These are phyloP conservation scores for Aureobasidium vineae DNA, from an alignment of 2,329 filamentous ascomycete species.

Conservation along the genomic window DNA sequence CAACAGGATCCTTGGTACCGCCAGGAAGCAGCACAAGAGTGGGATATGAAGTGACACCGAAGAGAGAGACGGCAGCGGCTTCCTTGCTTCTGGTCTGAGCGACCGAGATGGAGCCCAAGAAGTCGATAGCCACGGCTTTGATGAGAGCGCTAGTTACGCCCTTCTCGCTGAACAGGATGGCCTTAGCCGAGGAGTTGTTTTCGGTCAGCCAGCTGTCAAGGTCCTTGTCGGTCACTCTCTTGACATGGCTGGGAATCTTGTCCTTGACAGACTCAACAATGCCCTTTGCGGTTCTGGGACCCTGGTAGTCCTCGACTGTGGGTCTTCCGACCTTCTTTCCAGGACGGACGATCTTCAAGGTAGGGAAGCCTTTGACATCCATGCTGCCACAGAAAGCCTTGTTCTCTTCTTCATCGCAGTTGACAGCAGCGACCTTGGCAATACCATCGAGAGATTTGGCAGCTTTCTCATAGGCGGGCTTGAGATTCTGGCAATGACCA, in stretches of 20 bases:
- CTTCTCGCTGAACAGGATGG: conserved; percentile 91
- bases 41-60: conserved; percentile 75
- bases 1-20: conserved; percentile 63
- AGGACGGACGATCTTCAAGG: conserved; percentile 87
- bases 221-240: conserved; percentile 74
- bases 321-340: conserved; percentile 78
- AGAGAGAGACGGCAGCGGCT: conserved; percentile 65
- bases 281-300: conserved; percentile 74
- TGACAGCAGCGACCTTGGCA: conserved; percentile 89
- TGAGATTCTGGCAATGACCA: conserved; percentile 93
- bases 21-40: conserved; percentile 76
- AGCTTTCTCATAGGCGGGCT: conserved; percentile 92
- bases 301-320: conserved; percentile 86
- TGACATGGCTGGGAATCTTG: conserved; percentile 90
- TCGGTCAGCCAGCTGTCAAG: conserved; percentile 70
- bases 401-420: conserved; percentile 93
- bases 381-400: conserved; percentile 81
- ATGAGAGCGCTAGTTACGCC: conserved; percentile 80
- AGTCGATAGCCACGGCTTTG: conserved; percentile 86
- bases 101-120: conserved; percentile 72
- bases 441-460: conserved; percentile 86
- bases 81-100: conserved; percentile 86
- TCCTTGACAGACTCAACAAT: conserved; percentile 84
- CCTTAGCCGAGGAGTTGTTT: conserved; percentile 71
- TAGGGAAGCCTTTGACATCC: conserved; percentile 92